These are phyloP conservation scores for Syncephalastrum racemosum DNA, from an alignment of 371 early-diverging fungal genomes.

Conservation along the genomic window DNA sequence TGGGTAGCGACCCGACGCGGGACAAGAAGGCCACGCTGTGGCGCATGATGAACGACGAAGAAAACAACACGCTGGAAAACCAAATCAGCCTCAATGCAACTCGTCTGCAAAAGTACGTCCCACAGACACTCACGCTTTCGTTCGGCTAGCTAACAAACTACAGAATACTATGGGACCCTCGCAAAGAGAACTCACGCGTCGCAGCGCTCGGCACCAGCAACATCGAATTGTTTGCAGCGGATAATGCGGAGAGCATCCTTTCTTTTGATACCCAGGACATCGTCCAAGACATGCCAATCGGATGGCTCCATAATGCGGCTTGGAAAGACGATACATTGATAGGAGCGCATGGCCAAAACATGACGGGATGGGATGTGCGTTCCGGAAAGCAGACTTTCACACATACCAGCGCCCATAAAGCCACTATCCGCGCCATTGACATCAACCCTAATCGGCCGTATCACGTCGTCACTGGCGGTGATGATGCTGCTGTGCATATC, in stretches of 20 bases:
- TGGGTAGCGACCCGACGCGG: conserved; percentile 25
- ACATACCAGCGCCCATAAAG: conserved; percentile 61
- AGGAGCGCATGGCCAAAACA: conserved; percentile 49
- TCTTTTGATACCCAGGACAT: conserved; percentile 13
- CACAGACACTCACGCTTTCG: not conserved
- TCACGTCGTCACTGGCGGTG: conserved; percentile 79
- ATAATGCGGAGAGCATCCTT: not conserved
- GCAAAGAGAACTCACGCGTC: conserved; percentile 19
- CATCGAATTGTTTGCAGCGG: conserved; percentile 8
- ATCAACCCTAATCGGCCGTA: conserved; percentile 85
- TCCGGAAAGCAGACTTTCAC: conserved; percentile 43
- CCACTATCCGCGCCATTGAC: conserved; percentile 72
- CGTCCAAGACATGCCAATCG: conserved; percentile 7
- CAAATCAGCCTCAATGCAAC: conserved; percentile 14
- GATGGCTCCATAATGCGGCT: conserved; percentile 48
- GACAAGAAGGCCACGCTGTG: conserved; percentile 35
- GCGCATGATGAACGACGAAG: conserved; percentile 21
- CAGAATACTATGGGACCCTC: conserved; percentile 44
- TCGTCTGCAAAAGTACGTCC: conserved; percentile 5
- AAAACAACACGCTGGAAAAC: conserved; percentile 24
- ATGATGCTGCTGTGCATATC: conserved; percentile 79
- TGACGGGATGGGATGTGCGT: conserved; percentile 73
- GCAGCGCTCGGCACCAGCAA: conserved; percentile 22
- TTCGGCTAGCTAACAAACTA: no score
- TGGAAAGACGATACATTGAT: conserved; percentile 69